Evolutionary conservation across 2,329 filamentous ascomycete species (phyloP).

Genomic region (Podosphaera xanthii): DNA sequence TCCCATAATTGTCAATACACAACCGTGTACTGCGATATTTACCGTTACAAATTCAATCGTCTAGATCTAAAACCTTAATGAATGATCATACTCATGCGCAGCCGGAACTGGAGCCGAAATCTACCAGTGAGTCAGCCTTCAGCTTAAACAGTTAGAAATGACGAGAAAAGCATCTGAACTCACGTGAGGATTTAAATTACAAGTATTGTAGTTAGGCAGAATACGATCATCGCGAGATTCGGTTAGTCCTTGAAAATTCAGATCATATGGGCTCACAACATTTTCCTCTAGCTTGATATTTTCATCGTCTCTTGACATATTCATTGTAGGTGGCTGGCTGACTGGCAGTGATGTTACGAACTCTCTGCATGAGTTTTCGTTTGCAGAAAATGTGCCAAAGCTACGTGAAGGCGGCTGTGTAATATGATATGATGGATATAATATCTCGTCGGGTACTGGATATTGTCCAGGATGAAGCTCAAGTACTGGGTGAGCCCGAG

Average conservation of each 20-base stretch:
- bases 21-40: too few relatives aligned
- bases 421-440: conserved; percentile 34
- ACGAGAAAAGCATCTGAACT: background rate
- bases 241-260: conserved; percentile 38
- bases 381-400: conserved; percentile 26
- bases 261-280: conserved; percentile 35
- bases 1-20: too few relatives aligned
- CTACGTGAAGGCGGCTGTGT: conserved; percentile 19
- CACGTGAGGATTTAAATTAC: background rate
- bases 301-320: conserved; percentile 24
- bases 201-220: background rate
- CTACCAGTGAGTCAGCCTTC: background rate
- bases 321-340: conserved; percentile 40
- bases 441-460: conserved; percentile 34
- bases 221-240: background rate
- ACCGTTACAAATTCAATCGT: background rate
- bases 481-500: background rate
- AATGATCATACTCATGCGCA: background rate
- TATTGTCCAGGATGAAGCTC: background rate
- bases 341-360: conserved; percentile 33
- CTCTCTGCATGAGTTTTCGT: conserved; percentile 24
- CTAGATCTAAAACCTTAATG: background rate
- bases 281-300: conserved; percentile 46
- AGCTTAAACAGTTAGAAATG: background rate
- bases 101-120: background rate